These are phyloP conservation scores for Oryza longistaminata DNA, from an alignment of 176 grass and related monocot genomes.

Conservation along the genomic window DNA sequence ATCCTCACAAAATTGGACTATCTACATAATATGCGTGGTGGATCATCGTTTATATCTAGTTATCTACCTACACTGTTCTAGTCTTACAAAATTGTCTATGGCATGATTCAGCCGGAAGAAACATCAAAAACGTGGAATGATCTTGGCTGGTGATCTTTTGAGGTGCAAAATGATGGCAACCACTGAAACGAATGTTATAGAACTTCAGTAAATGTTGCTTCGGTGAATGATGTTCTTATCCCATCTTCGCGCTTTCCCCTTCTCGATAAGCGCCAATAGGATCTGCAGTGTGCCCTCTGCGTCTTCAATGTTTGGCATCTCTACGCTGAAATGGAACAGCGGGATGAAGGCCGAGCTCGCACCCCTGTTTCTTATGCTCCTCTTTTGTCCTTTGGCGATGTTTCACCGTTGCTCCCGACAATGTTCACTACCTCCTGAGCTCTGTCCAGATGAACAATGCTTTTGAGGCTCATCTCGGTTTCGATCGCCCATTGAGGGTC, in stretches of 20 bases:
- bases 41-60: background rate
- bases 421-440: slow-evolving; percentile 77
- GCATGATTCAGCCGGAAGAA: background rate
- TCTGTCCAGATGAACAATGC: slow-evolving; percentile 84
- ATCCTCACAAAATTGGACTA: slow-evolving; percentile 22
- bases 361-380: slow-evolving; percentile 46
- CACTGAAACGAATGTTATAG: background rate
- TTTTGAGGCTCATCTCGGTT: slow-evolving; percentile 78
- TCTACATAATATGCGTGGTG: background rate
- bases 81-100: background rate
- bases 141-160: background rate
- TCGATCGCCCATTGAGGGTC: slow-evolving; percentile 74
- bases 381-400: slow-evolving; percentile 63
- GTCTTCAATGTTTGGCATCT: slow-evolving; percentile 69
- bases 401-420: slow-evolving; percentile 82
- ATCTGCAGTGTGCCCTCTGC: slow-evolving; percentile 72
- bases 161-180: background rate
- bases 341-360: slow-evolving; percentile 60
- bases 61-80: background rate
- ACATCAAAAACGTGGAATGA: background rate
- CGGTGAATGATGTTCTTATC: slow-evolving; percentile 56
- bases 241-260: slow-evolving; percentile 56
- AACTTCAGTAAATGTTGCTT: slow-evolving; percentile 45
- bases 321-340: slow-evolving; percentile 77
- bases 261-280: slow-evolving; percentile 58